A percentile compares a stretch with the other conserved stretches of the same genome.
phyloP scores from a whole-genome alignment of 1,139 yeast species.

The Zygotorulaspora mrakii region DNA sequence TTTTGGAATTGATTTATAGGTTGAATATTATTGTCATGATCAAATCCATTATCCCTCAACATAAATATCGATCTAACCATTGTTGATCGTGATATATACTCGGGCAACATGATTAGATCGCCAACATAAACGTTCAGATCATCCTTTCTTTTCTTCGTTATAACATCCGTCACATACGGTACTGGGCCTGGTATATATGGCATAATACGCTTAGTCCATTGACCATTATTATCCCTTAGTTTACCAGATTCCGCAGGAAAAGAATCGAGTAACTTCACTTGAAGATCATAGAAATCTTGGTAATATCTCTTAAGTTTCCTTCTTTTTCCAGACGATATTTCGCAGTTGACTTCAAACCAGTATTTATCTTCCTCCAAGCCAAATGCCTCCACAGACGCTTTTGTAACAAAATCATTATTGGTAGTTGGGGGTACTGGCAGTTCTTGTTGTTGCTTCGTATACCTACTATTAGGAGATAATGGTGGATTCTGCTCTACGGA shows the following conservation, averaged over 20 bases:
- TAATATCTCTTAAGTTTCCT: constrained; percentile 83
- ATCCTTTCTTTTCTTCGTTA: constrained; percentile 78
- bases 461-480: constrained; percentile 16
- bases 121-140: constrained; percentile 82
- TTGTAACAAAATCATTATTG: constrained; percentile 39
- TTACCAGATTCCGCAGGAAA: constrained; percentile 95
- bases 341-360: constrained; percentile 77
- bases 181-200: constrained; percentile 98
- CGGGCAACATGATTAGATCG: constrained; percentile 70
- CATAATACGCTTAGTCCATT: constrained; percentile 66
- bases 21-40: constrained; percentile 38
- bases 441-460: constrained; percentile 15
- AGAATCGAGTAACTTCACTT: constrained; percentile 73
- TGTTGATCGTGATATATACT: constrained; percentile 65
- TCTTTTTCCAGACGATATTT: constrained; percentile 61
- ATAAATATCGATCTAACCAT: constrained; percentile 72
- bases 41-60: constrained; percentile 44
- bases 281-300: constrained; percentile 94
- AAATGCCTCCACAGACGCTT: constrained; percentile 77
- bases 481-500: constrained; percentile 33
- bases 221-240: constrained; percentile 40
- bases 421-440: constrained; percentile 24
- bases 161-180: constrained; percentile 83
- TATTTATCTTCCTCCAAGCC: constrained; percentile 82
- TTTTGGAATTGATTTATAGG: constrained; percentile 9